These are phyloP conservation scores for Daedalea quercina DNA, from an alignment of 768 basidiomycete genomes.

Conservation along the genomic window DNA sequence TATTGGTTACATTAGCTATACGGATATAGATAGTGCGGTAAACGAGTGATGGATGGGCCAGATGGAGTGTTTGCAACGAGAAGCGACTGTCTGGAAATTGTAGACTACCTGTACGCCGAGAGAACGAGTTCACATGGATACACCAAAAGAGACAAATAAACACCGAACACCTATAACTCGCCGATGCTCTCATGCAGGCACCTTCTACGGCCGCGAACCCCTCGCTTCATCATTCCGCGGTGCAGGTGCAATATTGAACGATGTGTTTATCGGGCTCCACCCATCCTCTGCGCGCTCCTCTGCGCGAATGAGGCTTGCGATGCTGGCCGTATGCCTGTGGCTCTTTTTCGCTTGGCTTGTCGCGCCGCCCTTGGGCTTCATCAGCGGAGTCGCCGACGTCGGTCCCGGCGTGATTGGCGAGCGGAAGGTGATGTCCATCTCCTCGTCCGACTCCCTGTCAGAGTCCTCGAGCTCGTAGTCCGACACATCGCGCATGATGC, in stretches of 20 bases:
- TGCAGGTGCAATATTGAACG: slow-evolving; percentile 44
- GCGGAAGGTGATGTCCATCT: slow-evolving; percentile 62
- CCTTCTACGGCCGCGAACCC: not conserved
- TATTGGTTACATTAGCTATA: not conserved
- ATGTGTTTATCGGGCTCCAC: slow-evolving; percentile 67
- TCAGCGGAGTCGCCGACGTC: slow-evolving; percentile 29
- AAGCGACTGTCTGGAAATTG: not conserved
- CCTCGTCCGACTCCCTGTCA: slow-evolving; percentile 49
- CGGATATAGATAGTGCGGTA: not conserved
- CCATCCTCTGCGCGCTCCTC: slow-evolving; percentile 78
- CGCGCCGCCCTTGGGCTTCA: slow-evolving; percentile 21
- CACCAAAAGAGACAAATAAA: not conserved
- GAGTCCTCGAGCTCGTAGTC: slow-evolving; percentile 56
- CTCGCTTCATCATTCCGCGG: not conserved
- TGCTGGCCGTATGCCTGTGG: slow-evolving; percentile 79
- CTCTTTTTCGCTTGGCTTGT: slow-evolving; percentile 29
- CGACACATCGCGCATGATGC: slow-evolving; percentile 32
- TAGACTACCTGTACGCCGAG: not conserved
- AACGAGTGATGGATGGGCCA: not conserved
- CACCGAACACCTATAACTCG: not conserved
- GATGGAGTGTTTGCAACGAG: not conserved
- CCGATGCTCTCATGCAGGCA: not conserved
- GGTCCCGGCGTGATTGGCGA: slow-evolving; percentile 43
- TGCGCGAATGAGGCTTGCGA: slow-evolving; percentile 72
- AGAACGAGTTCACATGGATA: not conserved